Evolutionary conservation across 306 rosid species (phyloP), one percentile per base, ranked within the genome.

Genomic region (Trifolium subterraneum): DNA sequence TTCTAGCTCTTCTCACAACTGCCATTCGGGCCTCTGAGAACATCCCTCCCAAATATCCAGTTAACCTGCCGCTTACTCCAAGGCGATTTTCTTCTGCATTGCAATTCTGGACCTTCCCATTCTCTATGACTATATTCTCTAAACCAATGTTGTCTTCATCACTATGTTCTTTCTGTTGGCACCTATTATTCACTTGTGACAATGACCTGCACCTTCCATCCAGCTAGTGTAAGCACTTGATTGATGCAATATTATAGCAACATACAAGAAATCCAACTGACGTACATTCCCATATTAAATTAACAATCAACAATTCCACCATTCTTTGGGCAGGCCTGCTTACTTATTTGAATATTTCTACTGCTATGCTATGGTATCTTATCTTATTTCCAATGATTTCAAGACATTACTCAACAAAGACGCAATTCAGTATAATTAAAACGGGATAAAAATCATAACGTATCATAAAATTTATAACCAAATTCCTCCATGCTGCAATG

Each of bases 21-120:
- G 80, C 71, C 64, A 81, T 59, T 69, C 68, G 76, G 51, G 81
- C 64, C 81, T 75, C 74, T 1, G 86, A 85, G 56, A 88, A 75
- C 84, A 88, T 83, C 61, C 86, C 86, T 81, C 88, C 86, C 65
- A 77, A 82, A 45, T 85, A 75, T n/a, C 60, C 63, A 51, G 81
- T 75, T 69, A 88, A 27, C 54, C 67, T 80, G 63, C 67, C 79
- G 63, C 73, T 59, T 75, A 51, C 74, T 59, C 66, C 77, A 36
- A 25, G 20, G 5, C 71, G 50, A 71, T 62, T 67, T 29, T 83
- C 83, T 13, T 66, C 81, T 56, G 58, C 19, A 33, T 42, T 50
- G 63, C 11, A 41, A 25, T 64, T 78, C 51, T 36, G 84, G 51
- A 74, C 60, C 82, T 79, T 84, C 71, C 87, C 87, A 14, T 76